Evolutionary conservation across 2,329 filamentous ascomycete species (phyloP).

Genomic region (Ascochyta lentis): DNA sequence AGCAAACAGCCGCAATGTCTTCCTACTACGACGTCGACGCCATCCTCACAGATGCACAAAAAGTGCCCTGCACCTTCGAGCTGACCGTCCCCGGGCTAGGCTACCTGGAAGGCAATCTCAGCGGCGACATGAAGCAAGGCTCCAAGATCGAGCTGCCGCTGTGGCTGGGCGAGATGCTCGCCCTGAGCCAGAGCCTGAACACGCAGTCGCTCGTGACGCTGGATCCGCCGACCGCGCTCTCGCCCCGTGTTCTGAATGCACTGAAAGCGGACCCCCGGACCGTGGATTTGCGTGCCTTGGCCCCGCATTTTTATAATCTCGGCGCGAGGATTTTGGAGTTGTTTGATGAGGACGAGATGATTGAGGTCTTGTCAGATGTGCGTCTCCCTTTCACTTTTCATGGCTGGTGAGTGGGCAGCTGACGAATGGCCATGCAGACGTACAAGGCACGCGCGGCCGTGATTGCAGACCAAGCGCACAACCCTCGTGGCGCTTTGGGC

Average conservation of each 20-base stretch:
- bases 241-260: slow-evolving; percentile 82
- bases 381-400: slow-evolving; percentile 5
- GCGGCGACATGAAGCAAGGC: slow-evolving; percentile 74
- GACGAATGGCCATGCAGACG: slow-evolving; percentile 56
- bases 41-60: slow-evolving; percentile 89
- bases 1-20: slow-evolving; percentile 40
- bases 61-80: slow-evolving; percentile 95
- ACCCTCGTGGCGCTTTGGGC: slow-evolving; percentile 72
- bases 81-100: slow-evolving; percentile 86
- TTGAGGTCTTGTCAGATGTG: slow-evolving; percentile 62
- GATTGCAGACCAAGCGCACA: slow-evolving; percentile 87
- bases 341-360: slow-evolving; percentile 86
- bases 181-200: slow-evolving; percentile 59
- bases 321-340: slow-evolving; percentile 86
- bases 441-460: slow-evolving; percentile 83
- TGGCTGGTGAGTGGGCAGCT: background rate
- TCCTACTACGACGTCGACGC: slow-evolving; percentile 87
- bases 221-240: slow-evolving; percentile 79
- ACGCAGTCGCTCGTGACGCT: slow-evolving; percentile 65
- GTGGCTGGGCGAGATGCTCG: slow-evolving; percentile 95
- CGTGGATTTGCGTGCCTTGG: slow-evolving; percentile 82
- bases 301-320: slow-evolving; percentile 86
- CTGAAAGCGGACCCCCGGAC: slow-evolving; percentile 88
- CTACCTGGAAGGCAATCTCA: slow-evolving; percentile 84
- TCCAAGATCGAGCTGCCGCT: slow-evolving; percentile 84